A percentile compares a stretch with the other conserved stretches of the same genome.
Conservation (phyloP, 345 rosid genomes). For the Salix caprea region DNA sequence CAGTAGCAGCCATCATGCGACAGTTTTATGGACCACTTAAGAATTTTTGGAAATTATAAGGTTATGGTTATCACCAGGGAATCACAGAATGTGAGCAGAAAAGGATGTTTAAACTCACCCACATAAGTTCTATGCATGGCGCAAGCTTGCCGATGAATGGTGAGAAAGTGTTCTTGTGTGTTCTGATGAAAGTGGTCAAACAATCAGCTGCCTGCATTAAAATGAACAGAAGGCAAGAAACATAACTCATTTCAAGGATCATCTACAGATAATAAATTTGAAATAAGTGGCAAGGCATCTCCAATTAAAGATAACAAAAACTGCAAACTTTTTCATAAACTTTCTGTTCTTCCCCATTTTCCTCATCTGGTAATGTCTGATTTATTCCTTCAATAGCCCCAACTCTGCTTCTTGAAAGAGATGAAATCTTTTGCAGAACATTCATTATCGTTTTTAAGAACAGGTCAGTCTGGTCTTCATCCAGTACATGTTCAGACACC, state of each 20-base stretch:
- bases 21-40: neutral
- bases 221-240: neutral
- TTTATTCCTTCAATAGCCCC: neutral
- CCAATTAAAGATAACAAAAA: neutral
- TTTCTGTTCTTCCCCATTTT: neutral
- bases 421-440: neutral
- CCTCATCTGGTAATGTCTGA: neutral
- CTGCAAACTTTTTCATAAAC: conserved; percentile 5
- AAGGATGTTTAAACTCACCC: conserved; percentile 5
- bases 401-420: neutral
- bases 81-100: neutral
- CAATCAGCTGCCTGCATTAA: conserved; percentile 9
- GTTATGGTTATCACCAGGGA: neutral
- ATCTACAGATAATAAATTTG: neutral
- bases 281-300: neutral
- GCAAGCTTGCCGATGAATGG: conserved; percentile 7
- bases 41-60: too few species aligned
- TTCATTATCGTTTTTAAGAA: conserved; percentile 4
- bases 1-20: neutral
- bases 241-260: neutral
- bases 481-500: conserved; percentile 8
- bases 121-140: neutral
- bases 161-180: neutral
- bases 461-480: neutral
- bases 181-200: conserved; percentile 9